A percentile compares a stretch with the other conserved stretches of the same genome.
These are phyloP conservation scores for Albugo candida DNA, from an alignment of 352 stramenopile genomes.

Conservation along the genomic window DNA sequence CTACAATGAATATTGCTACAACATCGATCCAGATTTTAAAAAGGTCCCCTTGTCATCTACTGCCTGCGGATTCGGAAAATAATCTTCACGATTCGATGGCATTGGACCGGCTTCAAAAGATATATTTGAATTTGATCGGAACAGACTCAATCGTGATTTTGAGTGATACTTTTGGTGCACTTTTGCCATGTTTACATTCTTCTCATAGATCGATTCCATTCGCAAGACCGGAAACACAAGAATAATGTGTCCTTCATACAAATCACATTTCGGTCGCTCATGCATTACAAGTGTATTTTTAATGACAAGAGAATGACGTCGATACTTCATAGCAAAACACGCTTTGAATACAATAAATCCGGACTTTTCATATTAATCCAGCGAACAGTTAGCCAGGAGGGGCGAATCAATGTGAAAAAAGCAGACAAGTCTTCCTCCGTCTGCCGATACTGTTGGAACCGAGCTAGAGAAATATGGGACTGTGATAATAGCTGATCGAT, in stretches of 20 bases:
- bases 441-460: conserved; percentile 44
- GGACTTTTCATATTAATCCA: conserved; percentile 76
- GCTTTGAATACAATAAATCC: conserved; percentile 64
- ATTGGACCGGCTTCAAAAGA: not conserved
- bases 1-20: conserved; percentile 65
- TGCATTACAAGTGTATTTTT: conserved; percentile 77
- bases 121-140: conserved; percentile 14
- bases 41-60: conserved; percentile 26
- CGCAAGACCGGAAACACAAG: conserved; percentile 65
- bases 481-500: conserved; percentile 35
- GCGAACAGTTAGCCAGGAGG: conserved; percentile 60
- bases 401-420: conserved; percentile 57
- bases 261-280: conserved; percentile 71
- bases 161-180: conserved; percentile 18
- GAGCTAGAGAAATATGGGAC: conserved; percentile 63
- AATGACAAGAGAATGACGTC: conserved; percentile 60
- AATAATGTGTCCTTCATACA: conserved; percentile 68
- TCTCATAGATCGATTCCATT: conserved; percentile 27
- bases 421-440: conserved; percentile 23
- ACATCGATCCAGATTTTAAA: conserved; percentile 68
- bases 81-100: conserved; percentile 3
- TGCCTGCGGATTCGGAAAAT: not conserved
- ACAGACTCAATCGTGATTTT: conserved; percentile 18
- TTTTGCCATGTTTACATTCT: conserved; percentile 13
- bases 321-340: conserved; percentile 77